Conservation (phyloP, 495 filamentous ascomycete species). For the Aeminium ludgeri region DNA sequence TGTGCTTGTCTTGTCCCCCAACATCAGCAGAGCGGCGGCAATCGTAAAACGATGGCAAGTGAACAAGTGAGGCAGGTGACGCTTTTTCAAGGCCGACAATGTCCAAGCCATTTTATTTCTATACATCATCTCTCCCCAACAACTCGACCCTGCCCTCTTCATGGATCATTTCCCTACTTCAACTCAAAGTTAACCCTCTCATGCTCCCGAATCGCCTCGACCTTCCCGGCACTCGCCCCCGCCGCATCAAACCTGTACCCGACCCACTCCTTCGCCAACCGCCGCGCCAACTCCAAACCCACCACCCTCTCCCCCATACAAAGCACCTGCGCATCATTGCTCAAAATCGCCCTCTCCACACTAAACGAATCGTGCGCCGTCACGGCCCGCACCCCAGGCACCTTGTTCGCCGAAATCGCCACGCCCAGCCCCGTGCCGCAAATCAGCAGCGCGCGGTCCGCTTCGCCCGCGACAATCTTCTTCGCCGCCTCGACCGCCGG, state of each 20-base stretch:
- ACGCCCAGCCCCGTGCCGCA: slow-evolving; percentile 79
- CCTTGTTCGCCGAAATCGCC: slow-evolving; percentile 75
- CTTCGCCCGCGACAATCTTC: slow-evolving; percentile 30
- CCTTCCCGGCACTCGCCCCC: slow-evolving; percentile 57
- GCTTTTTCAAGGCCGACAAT: no score
- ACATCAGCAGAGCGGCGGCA: no score
- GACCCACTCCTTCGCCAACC: slow-evolving; percentile 66
- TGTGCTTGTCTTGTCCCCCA: no score
- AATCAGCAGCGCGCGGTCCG: slow-evolving; percentile 68
- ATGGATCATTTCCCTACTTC: no score
- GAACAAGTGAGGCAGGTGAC: no score
- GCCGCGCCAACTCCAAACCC: slow-evolving; percentile 59
- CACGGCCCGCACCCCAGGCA: slow-evolving; percentile 67
- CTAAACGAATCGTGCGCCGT: slow-evolving; percentile 76
- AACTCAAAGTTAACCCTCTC: slow-evolving; percentile 36
- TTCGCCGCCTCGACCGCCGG: slow-evolving; percentile 36
- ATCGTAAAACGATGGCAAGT: no score
- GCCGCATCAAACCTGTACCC: slow-evolving; percentile 64
- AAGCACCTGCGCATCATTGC: slow-evolving; percentile 76
- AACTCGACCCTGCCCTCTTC: no score
- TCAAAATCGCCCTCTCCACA: slow-evolving; percentile 64
- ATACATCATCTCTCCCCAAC: no score
- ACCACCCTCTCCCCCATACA: slow-evolving; percentile 79
- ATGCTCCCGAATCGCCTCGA: slow-evolving; percentile 55
- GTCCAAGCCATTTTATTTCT: no score